Base-by-base conservation (phyloP, 2,329 filamentous ascomycete genomes). In the Dendryphion nanum region DNA sequence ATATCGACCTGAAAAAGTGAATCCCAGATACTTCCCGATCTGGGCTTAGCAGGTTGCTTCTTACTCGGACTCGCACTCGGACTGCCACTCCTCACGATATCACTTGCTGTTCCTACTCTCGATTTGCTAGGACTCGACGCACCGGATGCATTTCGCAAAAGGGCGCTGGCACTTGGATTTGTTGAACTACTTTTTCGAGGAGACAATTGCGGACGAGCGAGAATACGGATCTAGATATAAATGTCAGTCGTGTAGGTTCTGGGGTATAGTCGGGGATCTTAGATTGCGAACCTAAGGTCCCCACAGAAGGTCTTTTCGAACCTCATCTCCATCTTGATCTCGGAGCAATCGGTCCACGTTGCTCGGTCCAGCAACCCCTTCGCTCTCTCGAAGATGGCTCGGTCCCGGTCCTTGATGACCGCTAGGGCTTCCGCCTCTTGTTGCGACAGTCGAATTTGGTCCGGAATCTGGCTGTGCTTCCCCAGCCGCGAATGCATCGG, bases 301-400 rank as follows among this genome's bases (percentile, higher is more conserved):
- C 63, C 65, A 67, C 35, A 71, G 59, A 40, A 68, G 63, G 47
- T 70, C 67, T 53, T 63, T 65, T 49, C 68, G 65, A 59, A 71
- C 69, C 66, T 70, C 67, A 35, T 68, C 64, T 30, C 57, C 67
- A 35, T 68, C 64, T 31, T 57, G 50, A 18, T 60, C 55, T 35
- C 58, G 51, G 29, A 21, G 45, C 39, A 55, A 42, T 42, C 50
- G 51, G 40, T 51, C 41, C 24, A 44, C 42, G n/a, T 18, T 33
- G 33, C 14, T 35, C 40, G 19, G 23, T 18, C 38, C 54, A 12
- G 53, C 60, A 2, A 47, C 56, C n/a, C n/a, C n/a, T 33, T 57
- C 48, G 12, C 54, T 63, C 42, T 63, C 59, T 10, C 65, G 41
- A 18, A 64, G 44, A 38, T 63, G 55, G 31, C 59, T 62, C 5